phyloP scores from a whole-genome alignment of 2,329 filamentous ascomycete genomes.

The Neonectria ditissima region DNA sequence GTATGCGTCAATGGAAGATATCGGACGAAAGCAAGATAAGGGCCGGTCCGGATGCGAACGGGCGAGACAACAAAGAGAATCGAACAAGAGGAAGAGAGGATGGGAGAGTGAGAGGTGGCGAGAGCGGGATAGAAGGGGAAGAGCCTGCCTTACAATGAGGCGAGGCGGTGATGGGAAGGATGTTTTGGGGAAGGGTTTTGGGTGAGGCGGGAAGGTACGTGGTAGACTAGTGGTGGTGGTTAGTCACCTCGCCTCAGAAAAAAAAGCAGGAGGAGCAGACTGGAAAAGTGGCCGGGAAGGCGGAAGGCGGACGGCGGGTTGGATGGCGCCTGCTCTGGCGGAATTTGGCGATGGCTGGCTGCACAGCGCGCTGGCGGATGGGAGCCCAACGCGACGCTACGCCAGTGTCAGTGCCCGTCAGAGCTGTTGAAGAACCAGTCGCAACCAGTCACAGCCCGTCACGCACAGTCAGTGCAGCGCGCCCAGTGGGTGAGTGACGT shows the following conservation, averaged over 20 bases:
- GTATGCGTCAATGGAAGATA: constrained; percentile 38
- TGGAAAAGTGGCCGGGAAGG: constrained; percentile 26
- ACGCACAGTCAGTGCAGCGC: background rate
- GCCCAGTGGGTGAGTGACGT: constrained; percentile 12
- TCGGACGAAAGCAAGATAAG: constrained; percentile 41
- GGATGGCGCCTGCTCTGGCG: constrained; percentile 24
- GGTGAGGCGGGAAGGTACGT: background rate
- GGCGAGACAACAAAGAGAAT: constrained; percentile 13
- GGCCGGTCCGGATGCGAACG: constrained; percentile 40
- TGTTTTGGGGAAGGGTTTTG: constrained; percentile 10
- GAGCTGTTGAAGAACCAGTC: constrained; percentile 5
- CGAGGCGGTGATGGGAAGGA: constrained; percentile 14
- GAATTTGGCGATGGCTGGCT: constrained; percentile 25
- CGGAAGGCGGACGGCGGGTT: constrained; percentile 15
- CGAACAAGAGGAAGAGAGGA: constrained; percentile 24
- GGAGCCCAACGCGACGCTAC: constrained; percentile 30
- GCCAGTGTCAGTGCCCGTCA: constrained; percentile 16
- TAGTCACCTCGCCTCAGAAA: constrained; percentile 21
- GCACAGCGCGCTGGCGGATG: constrained; percentile 17
- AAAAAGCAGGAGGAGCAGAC: constrained; percentile 23
- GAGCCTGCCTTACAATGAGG: constrained; percentile 20
- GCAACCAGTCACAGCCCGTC: constrained; percentile 1
- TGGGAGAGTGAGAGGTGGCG: constrained; percentile 7
- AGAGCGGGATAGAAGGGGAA: constrained; percentile 12
- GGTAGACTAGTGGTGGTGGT: constrained; percentile 12